Evolutionary conservation across 2,329 filamentous ascomycete species (phyloP).

Genomic region (Whalleya microplaca): DNA sequence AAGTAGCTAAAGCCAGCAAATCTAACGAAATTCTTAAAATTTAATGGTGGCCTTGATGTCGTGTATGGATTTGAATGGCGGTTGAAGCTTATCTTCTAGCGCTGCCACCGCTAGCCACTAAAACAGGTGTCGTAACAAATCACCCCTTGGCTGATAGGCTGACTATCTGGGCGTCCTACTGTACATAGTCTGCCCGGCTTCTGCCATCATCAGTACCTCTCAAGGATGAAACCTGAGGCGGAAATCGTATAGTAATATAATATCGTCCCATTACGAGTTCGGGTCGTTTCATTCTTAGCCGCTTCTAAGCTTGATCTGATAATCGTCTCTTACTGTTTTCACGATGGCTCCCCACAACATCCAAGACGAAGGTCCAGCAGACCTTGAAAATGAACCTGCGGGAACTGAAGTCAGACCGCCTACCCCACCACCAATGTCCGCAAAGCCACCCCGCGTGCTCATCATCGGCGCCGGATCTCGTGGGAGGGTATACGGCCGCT

Average conservation of each 20-base stretch:
- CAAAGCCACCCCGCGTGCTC: slow-evolving; percentile 66
- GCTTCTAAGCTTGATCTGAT: background rate
- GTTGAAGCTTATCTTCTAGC: background rate
- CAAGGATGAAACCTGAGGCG: too few relatives aligned
- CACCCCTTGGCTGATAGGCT: slow-evolving; percentile 14
- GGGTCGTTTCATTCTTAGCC: background rate
- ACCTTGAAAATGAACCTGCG: slow-evolving; percentile 28
- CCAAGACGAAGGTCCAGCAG: slow-evolving; percentile 33
- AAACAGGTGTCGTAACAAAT: slow-evolving; percentile 16
- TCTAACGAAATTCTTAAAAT: too few relatives aligned
- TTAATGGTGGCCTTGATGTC: too few relatives aligned
- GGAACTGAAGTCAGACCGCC: slow-evolving; percentile 38
- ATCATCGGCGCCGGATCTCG: slow-evolving; percentile 84
- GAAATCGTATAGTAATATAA: too few relatives aligned
- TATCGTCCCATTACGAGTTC: too few relatives aligned
- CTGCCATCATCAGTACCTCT: too few relatives aligned
- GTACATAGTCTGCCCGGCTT: background rate
- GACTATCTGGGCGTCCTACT: background rate
- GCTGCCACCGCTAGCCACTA: slow-evolving; percentile 9
- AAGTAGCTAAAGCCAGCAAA: too few relatives aligned
- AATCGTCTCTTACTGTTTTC: background rate
- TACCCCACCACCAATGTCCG: slow-evolving; percentile 49
- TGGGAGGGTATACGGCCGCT: slow-evolving; percentile 73
- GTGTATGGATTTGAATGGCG: background rate
- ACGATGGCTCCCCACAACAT: slow-evolving; percentile 36